These are phyloP conservation scores for Camellia sinensis DNA, from an alignment of 148 eudicot genomes.

Conservation along the genomic window DNA sequence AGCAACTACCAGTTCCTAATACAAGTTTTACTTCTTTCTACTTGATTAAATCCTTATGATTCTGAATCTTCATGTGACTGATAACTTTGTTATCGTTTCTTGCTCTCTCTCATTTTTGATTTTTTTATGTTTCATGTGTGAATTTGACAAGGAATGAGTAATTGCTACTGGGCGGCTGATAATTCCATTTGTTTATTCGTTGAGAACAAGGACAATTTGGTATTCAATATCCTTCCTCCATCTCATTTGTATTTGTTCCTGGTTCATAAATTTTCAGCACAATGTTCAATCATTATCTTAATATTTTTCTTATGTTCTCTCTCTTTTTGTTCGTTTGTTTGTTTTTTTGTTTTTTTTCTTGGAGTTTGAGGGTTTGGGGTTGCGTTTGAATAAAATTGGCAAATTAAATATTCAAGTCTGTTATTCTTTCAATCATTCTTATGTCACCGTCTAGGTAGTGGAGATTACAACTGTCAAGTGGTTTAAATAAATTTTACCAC, in stretches of 20 bases:
- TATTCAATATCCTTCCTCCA: slow-evolving; percentile 17
- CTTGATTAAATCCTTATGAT: too few species aligned
- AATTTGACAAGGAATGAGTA: slow-evolving; percentile 65
- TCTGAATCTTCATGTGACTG: too few species aligned
- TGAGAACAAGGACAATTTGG: slow-evolving; percentile 62
- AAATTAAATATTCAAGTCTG: background rate
- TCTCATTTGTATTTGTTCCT: too few species aligned
- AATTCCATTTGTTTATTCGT: slow-evolving; percentile 84
- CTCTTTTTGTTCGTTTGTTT: background rate
- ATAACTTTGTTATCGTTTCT: too few species aligned
- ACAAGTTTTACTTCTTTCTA: too few species aligned
- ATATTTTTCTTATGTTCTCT: background rate
- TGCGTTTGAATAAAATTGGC: background rate
- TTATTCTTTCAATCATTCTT: background rate
- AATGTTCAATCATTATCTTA: background rate
- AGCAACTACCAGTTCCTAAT: too few species aligned
- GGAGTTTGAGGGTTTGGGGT: too few species aligned
- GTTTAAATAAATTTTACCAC: background rate
- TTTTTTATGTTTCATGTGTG: background rate
- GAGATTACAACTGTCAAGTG: background rate
- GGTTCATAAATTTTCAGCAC: background rate
- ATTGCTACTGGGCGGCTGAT: slow-evolving; percentile 92
- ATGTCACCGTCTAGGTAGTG: background rate
- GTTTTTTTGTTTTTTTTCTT: background rate
- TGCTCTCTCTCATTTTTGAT: too few species aligned